A percentile compares a stretch with the other conserved stretches of the same genome.
These are phyloP conservation scores for Microbotryum intermedium DNA, from an alignment of 1,284 basidiomycete species.

Conservation along the genomic window DNA sequence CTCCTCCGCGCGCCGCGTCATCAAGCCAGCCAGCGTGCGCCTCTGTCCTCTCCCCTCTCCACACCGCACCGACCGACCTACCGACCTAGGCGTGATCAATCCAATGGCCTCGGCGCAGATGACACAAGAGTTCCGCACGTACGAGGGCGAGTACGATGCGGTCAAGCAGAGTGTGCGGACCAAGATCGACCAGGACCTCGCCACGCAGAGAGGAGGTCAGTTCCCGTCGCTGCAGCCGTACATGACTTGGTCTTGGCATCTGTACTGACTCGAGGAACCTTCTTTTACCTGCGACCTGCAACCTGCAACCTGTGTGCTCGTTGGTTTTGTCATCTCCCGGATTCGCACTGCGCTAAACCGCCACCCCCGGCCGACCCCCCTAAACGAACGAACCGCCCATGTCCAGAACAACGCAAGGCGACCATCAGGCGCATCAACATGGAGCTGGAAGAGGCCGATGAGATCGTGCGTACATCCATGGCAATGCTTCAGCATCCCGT, in stretches of 20 bases:
- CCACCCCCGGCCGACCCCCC: not conserved
- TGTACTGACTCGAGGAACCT: not conserved
- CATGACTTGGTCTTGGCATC: not conserved
- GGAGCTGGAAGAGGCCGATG: conserved; percentile 29
- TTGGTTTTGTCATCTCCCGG: not conserved
- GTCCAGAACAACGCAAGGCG: conserved; percentile 23
- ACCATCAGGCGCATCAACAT: conserved; percentile 10
- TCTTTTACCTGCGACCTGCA: no score
- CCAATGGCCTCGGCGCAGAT: no score
- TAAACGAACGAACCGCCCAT: not conserved
- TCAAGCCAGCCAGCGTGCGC: no score
- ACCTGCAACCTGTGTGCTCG: no score
- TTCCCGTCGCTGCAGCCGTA: not conserved
- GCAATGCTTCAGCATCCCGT: not conserved
- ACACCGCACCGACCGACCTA: no score
- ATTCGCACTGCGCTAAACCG: no score
- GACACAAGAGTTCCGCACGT: not conserved
- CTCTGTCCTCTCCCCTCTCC: no score
- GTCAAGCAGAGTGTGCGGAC: not conserved
- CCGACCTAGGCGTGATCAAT: no score
- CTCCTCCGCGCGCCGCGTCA: no score
- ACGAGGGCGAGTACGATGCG: conserved; percentile 11
- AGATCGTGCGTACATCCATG: conserved; percentile 16
- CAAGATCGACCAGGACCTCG: conserved; percentile 15
- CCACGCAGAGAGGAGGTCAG: conserved; percentile 17